These are phyloP conservation scores for Lachnellula suecica DNA, from an alignment of 2,329 filamentous ascomycete species.

Conservation along the genomic window DNA sequence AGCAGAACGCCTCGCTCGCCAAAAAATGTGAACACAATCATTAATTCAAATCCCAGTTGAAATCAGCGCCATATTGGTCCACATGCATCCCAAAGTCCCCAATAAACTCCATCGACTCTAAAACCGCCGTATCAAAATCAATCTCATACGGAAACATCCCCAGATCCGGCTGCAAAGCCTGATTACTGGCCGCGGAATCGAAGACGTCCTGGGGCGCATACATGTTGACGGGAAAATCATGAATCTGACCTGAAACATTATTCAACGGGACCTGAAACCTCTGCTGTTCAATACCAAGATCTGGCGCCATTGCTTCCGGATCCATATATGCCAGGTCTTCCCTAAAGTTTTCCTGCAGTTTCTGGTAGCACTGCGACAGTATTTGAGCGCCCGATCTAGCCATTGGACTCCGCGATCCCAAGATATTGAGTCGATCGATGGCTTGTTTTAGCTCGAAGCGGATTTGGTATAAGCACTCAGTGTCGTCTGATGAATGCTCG, in stretches of 20 bases:
- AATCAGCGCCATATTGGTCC: not conserved
- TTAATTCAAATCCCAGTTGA: not conserved
- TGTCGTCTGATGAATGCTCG: not conserved
- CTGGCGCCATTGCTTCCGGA: not conserved
- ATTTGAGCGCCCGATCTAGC: not conserved
- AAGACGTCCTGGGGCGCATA: no score
- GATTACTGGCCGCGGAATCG: no score
- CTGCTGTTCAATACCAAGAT: no score
- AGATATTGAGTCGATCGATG: not conserved
- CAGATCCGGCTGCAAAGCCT: not conserved
- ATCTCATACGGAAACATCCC: not conserved
- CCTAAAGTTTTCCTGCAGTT: not conserved
- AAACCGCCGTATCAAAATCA: not conserved
- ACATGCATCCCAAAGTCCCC: not conserved
- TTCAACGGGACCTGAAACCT: no score
- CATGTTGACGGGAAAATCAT: not conserved
- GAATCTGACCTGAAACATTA: not conserved
- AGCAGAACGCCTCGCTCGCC: not conserved
- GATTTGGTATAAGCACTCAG: not conserved
- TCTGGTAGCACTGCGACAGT: not conserved
- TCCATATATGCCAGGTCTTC: not conserved
- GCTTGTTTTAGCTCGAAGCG: not conserved
- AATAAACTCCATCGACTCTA: not conserved
- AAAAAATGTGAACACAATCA: no score
- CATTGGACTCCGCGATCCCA: not conserved